Evolutionary conservation across 2,329 filamentous ascomycete genomes (phyloP).

Genomic region (Neonectria ditissima): DNA sequence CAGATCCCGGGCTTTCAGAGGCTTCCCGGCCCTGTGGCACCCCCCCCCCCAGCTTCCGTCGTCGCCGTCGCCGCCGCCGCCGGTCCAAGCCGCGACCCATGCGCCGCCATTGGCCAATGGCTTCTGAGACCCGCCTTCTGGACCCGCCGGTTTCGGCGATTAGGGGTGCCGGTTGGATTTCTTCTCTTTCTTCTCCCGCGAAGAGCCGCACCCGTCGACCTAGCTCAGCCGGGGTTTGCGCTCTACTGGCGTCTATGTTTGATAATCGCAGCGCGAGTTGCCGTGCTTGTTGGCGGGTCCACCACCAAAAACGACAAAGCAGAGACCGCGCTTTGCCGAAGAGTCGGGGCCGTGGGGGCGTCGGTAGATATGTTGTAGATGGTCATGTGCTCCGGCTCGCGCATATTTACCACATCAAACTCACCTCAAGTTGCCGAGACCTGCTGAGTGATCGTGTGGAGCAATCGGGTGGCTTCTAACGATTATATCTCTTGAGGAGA

Average conservation of each 20-base stretch:
- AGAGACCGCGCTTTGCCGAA: conserved; percentile 43
- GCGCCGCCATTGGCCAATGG: conserved; percentile 43
- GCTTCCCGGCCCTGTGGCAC: not conserved
- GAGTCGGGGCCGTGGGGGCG: conserved; percentile 31
- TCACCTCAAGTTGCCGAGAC: too few relatives aligned
- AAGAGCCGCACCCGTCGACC: conserved; percentile 42
- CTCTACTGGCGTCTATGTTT: not conserved
- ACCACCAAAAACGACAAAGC: conserved; percentile 9
- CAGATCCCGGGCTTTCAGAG: not conserved
- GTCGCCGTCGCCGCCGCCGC: not conserved
- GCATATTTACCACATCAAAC: too few relatives aligned
- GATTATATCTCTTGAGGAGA: too few relatives aligned
- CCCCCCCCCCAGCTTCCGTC: not conserved
- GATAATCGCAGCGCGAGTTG: conserved; percentile 2
- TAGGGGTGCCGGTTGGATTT: conserved; percentile 25
- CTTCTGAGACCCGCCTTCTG: conserved; percentile 12
- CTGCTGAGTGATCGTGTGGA: conserved; percentile 5
- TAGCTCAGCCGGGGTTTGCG: not conserved
- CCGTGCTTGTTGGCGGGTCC: conserved; percentile 21
- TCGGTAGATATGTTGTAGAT: conserved; percentile 5
- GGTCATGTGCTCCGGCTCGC: conserved; percentile 40
- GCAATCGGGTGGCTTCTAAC: too few relatives aligned
- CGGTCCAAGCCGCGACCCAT: conserved; percentile 16
- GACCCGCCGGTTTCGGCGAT: conserved; percentile 39
- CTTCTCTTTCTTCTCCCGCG: conserved; percentile 38